Conservation (phyloP, 2,329 filamentous ascomycete species). For the Dactylonectria estremocensis region DNA sequence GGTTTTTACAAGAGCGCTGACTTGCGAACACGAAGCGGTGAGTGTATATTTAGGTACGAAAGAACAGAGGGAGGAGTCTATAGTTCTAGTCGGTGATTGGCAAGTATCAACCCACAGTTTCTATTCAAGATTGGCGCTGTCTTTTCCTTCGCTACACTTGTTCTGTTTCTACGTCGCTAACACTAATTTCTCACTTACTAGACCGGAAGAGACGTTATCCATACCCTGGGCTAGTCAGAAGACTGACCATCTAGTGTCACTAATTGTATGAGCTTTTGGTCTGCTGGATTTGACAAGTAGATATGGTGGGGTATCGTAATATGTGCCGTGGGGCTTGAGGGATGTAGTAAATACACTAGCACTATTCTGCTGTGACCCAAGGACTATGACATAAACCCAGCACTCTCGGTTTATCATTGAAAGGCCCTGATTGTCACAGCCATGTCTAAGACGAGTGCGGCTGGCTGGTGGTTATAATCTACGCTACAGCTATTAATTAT, state of each 20-base stretch:
- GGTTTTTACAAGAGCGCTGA: not conserved
- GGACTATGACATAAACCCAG: no score
- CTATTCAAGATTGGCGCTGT: not conserved
- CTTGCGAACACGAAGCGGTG: not conserved
- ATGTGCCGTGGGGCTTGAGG: not conserved
- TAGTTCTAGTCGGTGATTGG: not conserved
- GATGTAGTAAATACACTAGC: no score
- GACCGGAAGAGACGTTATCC: not conserved
- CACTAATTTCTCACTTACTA: not conserved
- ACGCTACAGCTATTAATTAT: not conserved
- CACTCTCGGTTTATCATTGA: not conserved
- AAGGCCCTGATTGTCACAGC: not conserved
- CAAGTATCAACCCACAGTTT: not conserved
- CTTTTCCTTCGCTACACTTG: not conserved
- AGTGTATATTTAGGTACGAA: not conserved
- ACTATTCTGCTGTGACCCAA: no score
- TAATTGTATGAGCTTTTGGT: not conserved
- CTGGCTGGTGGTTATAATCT: not conserved
- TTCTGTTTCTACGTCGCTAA: not conserved
- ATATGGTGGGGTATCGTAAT: not conserved
- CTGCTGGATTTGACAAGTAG: not conserved
- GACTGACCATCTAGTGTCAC: not conserved
- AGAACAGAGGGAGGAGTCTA: not conserved
- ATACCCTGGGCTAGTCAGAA: not conserved
- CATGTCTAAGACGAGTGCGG: not conserved